Evolutionary conservation across 331 rosid genomes (phyloP).

Genomic region (Rhamnella rubrinervis): DNA sequence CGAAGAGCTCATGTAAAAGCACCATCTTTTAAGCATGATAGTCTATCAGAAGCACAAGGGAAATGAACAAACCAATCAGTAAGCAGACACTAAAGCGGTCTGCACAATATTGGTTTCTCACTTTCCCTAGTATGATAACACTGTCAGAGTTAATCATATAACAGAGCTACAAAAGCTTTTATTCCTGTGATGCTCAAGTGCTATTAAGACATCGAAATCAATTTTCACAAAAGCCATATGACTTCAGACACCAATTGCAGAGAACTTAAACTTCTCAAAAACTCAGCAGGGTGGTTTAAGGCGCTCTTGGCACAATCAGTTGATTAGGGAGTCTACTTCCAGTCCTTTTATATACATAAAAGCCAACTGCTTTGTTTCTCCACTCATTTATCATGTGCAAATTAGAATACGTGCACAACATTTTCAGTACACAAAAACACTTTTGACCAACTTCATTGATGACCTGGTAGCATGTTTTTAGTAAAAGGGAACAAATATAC

Average conservation of each 20-base stretch:
- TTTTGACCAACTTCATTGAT: not conserved
- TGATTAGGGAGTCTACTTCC: not conserved
- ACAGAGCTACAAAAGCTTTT: no score
- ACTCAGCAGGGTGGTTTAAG: not conserved
- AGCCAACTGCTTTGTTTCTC: not conserved
- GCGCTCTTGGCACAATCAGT: not conserved
- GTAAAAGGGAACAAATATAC: not conserved
- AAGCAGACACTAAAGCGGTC: slow-evolving; percentile 5
- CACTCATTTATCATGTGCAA: no score
- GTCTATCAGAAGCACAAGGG: slow-evolving; percentile 1
- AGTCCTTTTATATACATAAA: not conserved
- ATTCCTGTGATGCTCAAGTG: no score
- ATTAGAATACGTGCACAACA: no score
- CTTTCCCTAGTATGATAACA: not conserved
- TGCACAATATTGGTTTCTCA: not conserved
- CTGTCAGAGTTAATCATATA: no score
- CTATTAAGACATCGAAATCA: no score
- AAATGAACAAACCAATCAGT: slow-evolving; percentile 1
- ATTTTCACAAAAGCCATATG: no score
- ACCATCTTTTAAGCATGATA: slow-evolving; percentile 28
- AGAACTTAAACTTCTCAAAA: not conserved
- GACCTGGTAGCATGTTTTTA: no score
- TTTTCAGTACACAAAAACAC: not conserved
- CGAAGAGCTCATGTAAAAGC: slow-evolving; percentile 18
- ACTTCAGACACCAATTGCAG: no score